Evolutionary conservation across 805 yeast genomes (phyloP), one percentile per base, ranked within the genome.

Genomic region (Lipomyces sp.): DNA sequence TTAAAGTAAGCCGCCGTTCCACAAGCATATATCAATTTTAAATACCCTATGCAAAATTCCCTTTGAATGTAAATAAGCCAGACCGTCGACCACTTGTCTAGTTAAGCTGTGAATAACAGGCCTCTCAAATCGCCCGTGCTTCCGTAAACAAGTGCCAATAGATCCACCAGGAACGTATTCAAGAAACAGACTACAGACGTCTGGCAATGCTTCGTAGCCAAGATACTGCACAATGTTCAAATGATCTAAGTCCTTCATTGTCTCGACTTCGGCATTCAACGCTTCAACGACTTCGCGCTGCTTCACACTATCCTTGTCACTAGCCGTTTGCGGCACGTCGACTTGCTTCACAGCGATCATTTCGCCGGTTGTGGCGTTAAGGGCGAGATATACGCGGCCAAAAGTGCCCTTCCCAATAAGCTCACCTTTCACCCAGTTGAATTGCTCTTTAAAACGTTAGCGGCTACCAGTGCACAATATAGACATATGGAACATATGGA

Each of bases 81-180:
- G 79, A 0, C 99, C 99, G 60, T 86, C 82, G 15, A 94, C 80
- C 1, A 93, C 92, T 75, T 95, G 99, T 5, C 84, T 79, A 0
- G 92, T 90, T 62, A 95, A 78, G 75, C 85, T 90, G 70, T 85
- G 82, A 39, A 94, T 89, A 62, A 93, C 76, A 0, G 82, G 81
- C 74, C 92, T 97, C 64, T 90, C 94, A 77, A 95, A 93, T 65
- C 87, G 83, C 0, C 99, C 99, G 75, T 89, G 88, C 71, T 87
- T 83, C 72, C 93, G 82, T 72, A 95, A 82, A 72, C 96, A 85
- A 8, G 92, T 87, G 0, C 97, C 96, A 48, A 95, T 92, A 1
- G 97, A 90, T 0, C 99, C 99, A 63, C 99, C 99, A 10, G 98
- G 97, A 67, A 95, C 98, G 76, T 95, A 95, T 76, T 95, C 99